A percentile compares a stretch with the other conserved stretches of the same genome.
These are phyloP conservation scores for Wallacemonas rigidus DNA, from an alignment of 208 protist species.

Conservation along the genomic window DNA sequence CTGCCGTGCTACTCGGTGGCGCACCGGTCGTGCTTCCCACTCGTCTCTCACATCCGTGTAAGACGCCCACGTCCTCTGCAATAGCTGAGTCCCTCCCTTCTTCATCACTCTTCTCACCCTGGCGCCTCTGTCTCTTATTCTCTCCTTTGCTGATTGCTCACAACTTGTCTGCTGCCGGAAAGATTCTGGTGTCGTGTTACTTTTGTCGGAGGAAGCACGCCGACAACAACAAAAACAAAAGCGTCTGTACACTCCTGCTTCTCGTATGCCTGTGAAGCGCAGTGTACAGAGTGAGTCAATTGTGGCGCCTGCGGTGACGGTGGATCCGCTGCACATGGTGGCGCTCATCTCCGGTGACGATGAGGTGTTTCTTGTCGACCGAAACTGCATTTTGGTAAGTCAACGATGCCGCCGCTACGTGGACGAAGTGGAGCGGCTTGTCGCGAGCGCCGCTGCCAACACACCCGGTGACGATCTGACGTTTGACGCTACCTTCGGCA, in stretches of 20 bases:
- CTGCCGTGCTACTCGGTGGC: no score
- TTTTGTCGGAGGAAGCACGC: no score
- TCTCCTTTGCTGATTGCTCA: no score
- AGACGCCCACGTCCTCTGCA: no score
- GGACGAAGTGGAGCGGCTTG: slow-evolving; percentile 26
- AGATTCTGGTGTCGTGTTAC: no score
- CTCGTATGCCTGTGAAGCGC: slow-evolving; percentile 19
- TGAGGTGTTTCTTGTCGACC: slow-evolving; percentile 60
- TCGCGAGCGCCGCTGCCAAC: slow-evolving; percentile 4
- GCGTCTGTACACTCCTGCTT: neutral
- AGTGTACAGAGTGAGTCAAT: slow-evolving; percentile 16
- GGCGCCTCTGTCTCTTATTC: no score
- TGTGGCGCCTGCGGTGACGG: slow-evolving; percentile 5
- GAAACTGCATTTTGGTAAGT: slow-evolving; percentile 75
- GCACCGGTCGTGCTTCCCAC: no score
- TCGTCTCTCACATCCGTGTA: no score
- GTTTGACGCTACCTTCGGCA: slow-evolving; percentile 8
- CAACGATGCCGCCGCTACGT: slow-evolving; percentile 31
- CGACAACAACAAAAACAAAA: no score
- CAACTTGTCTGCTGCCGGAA: no score
- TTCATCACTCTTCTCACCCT: no score
- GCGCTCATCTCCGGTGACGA: slow-evolving; percentile 59
- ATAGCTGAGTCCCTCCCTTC: no score
- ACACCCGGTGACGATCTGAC: neutral
- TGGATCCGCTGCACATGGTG: slow-evolving; percentile 47